phyloP scores from a whole-genome alignment of 768 basidiomycete genomes.

The Boletus speciosus region DNA sequence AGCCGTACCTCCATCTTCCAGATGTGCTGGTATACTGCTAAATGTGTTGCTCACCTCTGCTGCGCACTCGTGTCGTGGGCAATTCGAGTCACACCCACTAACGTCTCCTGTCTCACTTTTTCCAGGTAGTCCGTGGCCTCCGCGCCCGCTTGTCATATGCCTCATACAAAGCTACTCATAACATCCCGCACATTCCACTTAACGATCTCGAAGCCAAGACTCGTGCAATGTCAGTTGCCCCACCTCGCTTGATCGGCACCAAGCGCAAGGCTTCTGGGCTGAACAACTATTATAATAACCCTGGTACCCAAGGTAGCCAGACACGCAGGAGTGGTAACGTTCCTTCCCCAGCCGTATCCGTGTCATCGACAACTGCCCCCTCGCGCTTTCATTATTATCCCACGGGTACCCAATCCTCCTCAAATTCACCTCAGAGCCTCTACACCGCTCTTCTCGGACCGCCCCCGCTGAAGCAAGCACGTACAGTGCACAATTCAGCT shows the following conservation, averaged over 20 bases:
- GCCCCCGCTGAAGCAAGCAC: constrained; percentile 70
- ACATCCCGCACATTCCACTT: constrained; percentile 61
- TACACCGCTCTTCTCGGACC: constrained; percentile 74
- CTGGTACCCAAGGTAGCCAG: constrained; percentile 45
- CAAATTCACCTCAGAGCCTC: constrained; percentile 53
- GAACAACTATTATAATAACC: constrained; percentile 50
- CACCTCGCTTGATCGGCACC: constrained; percentile 53
- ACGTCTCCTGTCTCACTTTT: constrained; percentile 30
- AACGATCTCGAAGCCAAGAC: constrained; percentile 69
- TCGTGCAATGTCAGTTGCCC: constrained; percentile 40
- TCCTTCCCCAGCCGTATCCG: constrained; percentile 33
- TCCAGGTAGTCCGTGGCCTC: constrained; percentile 75
- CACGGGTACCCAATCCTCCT: constrained; percentile 33
- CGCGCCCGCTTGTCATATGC: constrained; percentile 81
- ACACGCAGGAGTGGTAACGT: constrained; percentile 44
- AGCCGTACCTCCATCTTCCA: constrained; percentile 2
- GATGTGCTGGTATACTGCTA: constrained; percentile 1
- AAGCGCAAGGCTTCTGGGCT: constrained; percentile 49
- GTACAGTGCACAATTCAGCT: constrained; percentile 72
- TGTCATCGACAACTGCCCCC: constrained; percentile 26
- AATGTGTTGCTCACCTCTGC: not conserved
- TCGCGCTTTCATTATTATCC: constrained; percentile 45
- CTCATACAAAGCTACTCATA: constrained; percentile 78
- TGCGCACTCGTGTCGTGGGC: constrained; percentile 7
- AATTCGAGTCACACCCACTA: constrained; percentile 15